Conservation (phyloP, 768 basidiomycete species). For the Amanita rubescens region DNA sequence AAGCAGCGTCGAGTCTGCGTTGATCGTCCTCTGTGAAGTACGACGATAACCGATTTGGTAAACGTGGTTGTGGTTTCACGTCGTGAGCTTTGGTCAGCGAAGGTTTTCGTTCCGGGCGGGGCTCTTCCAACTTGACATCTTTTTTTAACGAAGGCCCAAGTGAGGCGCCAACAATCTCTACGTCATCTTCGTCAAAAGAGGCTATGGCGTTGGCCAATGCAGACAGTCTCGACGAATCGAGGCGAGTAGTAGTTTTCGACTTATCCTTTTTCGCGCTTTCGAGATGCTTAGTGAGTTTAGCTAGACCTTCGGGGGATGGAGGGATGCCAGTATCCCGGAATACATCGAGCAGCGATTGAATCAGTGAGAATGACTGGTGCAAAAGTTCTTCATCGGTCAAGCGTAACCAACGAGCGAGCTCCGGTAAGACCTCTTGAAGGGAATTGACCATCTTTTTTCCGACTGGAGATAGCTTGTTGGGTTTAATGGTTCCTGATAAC, state of each 20-base stretch:
- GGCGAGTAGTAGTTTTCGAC: conserved; percentile 41
- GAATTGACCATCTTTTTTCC: conserved; percentile 72
- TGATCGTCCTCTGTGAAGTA: conserved; percentile 20
- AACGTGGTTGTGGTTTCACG: background rate
- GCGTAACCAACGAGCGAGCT: conserved; percentile 82
- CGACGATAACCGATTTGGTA: conserved; percentile 10
- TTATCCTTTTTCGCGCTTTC: conserved; percentile 49
- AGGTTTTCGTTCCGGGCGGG: background rate
- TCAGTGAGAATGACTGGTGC: conserved; percentile 79
- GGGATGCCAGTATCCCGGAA: conserved; percentile 56
- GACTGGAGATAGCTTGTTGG: conserved; percentile 44
- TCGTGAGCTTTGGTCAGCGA: background rate
- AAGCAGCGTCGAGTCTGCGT: conserved; percentile 7
- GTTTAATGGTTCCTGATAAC: conserved; percentile 13
- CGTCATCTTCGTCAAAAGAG: conserved; percentile 54
- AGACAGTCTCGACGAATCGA: conserved; percentile 50
- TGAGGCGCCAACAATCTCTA: conserved; percentile 25
- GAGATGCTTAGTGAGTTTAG: conserved; percentile 60
- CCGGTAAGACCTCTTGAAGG: conserved; percentile 71
- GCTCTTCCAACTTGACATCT: conserved; percentile 3
- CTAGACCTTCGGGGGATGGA: conserved; percentile 49
- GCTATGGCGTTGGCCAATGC: conserved; percentile 62
- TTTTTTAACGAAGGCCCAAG: background rate
- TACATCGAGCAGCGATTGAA: conserved; percentile 71
- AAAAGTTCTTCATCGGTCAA: conserved; percentile 89